A percentile compares a stretch with the other conserved stretches of the same genome.
Conservation (phyloP, 2,329 filamentous ascomycete species). For the Nemania diffusa region DNA sequence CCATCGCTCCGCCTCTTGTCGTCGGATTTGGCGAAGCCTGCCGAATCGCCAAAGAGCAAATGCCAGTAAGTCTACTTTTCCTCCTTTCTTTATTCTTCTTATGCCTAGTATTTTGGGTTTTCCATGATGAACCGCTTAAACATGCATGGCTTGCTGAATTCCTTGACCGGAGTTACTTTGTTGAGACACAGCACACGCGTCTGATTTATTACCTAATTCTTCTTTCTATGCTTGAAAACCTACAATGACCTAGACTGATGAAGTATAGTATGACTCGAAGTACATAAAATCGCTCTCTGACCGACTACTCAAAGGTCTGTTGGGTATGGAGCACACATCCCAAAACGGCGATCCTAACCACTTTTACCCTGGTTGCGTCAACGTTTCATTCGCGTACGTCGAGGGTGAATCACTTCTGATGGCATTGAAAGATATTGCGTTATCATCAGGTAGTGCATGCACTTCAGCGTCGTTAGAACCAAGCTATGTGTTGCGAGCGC, state of each 20-base stretch:
- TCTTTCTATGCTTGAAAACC: constrained; percentile 7
- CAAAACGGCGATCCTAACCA: constrained; percentile 86
- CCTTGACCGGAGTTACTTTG: constrained; percentile 67
- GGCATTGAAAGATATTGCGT: constrained; percentile 96
- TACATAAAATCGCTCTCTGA: constrained; percentile 86
- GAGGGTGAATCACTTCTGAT: constrained; percentile 98
- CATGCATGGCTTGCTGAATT: constrained; percentile 94
- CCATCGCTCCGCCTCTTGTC: constrained; percentile 85
- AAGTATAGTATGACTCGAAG: constrained; percentile 84
- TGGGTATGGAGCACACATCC: constrained; percentile 89
- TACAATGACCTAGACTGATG: constrained; percentile 13
- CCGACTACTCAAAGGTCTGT: constrained; percentile 81
- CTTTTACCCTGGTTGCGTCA: constrained; percentile 97
- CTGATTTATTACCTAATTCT: constrained; percentile 58
- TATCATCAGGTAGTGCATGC: constrained; percentile 96
- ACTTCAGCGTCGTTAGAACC: constrained; percentile 97
- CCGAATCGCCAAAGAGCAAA: constrained; percentile 87
- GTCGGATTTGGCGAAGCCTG: constrained; percentile 97
- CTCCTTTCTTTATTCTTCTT: constrained; percentile 35
- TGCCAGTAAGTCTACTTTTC: constrained; percentile 74
- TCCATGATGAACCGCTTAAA: constrained; percentile 84
- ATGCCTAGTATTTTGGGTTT: constrained; percentile 37
- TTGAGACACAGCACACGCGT: constrained; percentile 75
- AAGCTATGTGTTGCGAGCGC: constrained; percentile 91
- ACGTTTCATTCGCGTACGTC: constrained; percentile 98